phyloP scores from a whole-genome alignment of 805 yeast genomes.

The Tetrapisispora fleetii region DNA sequence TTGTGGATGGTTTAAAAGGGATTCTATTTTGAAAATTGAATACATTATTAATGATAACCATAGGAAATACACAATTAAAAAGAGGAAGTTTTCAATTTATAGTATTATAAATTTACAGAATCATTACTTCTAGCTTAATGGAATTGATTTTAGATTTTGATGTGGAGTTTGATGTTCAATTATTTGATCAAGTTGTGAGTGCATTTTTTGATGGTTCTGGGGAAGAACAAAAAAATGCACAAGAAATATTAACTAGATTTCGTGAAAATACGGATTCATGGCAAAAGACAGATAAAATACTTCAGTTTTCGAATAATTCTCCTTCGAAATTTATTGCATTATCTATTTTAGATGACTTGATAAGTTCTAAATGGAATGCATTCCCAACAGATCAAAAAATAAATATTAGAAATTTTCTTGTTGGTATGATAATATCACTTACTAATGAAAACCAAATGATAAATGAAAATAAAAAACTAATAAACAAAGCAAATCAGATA shows the following conservation, averaged over 20 bases:
- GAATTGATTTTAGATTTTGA: slow-evolving; percentile 78
- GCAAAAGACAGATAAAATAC: slow-evolving; percentile 81
- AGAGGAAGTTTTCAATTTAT: too few species aligned
- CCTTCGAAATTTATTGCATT: slow-evolving; percentile 88
- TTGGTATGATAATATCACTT: slow-evolving; percentile 81
- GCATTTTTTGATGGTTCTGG: slow-evolving; percentile 75
- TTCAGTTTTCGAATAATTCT: slow-evolving; percentile 62
- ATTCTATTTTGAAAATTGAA: too few species aligned
- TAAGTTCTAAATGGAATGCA: slow-evolving; percentile 84
- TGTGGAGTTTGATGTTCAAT: slow-evolving; percentile 63
- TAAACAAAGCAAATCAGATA: slow-evolving; percentile 86
- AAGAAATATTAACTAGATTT: slow-evolving; percentile 59
- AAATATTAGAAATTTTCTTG: slow-evolving; percentile 87
- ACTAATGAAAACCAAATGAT: slow-evolving; percentile 71
- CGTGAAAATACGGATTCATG: slow-evolving; percentile 90
- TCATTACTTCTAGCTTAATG: slow-evolving; percentile 35
- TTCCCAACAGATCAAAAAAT: slow-evolving; percentile 76
- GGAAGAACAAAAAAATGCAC: slow-evolving; percentile 53
- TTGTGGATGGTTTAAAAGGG: too few species aligned
- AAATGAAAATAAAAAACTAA: slow-evolving; percentile 60
- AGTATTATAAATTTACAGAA: too few species aligned
- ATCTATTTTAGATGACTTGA: slow-evolving; percentile 76
- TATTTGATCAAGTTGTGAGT: slow-evolving; percentile 74
- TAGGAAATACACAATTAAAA: too few species aligned
- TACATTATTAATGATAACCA: too few species aligned